Base-by-base conservation (phyloP, 495 filamentous ascomycete species). In the Neurospora hispaniola region DNA sequence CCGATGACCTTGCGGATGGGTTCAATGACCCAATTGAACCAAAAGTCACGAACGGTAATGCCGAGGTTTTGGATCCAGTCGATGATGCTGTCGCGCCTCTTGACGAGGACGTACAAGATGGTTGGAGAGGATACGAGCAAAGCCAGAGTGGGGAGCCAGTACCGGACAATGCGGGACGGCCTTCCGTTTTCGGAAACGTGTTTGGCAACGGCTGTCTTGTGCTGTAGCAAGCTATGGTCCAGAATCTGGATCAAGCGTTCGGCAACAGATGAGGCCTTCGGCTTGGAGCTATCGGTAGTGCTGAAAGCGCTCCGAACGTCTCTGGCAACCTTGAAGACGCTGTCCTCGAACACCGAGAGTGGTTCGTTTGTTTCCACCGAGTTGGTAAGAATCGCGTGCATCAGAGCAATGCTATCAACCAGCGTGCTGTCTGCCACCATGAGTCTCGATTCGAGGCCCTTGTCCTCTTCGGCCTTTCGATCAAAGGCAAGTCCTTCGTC, bases 1-100 rank as follows among this genome's bases (percentile, higher is more conserved):
- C 90, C 89, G 74, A 99, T 87, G 16, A 99, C 85, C 80, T 94
- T 94, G 74, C 88, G 88, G 4, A 89, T 82, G 0, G 96, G 96
- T 20, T 94, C 90, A 23, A 99, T 82, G 18, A 99, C 92, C 96
- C 96, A 99, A 80, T 99, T 99, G 66, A 87, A 82, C 91, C 93
- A 97, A 77, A 99, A 99, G 79, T 97, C 96, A 68, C 93, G 82
- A 0, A 89, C 83, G 5, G 96, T 99, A 0, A 83, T 77, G 10
- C 92, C 94, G 27, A 97, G 81, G 73, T 94, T 89, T 2, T 84
- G 80, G 43, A 96, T 84, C 96, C 93, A 97, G 48, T 86, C 83
- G 31, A 91, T 72, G 23, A 99, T 88, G 69, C 92, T 90, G 12
- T 90, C 89, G 77, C 89, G 89, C 16, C 89, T 86, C 77, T 89